phyloP scores from a whole-genome alignment of 2,329 filamentous ascomycete species.

The Exophiala mesophila region DNA sequence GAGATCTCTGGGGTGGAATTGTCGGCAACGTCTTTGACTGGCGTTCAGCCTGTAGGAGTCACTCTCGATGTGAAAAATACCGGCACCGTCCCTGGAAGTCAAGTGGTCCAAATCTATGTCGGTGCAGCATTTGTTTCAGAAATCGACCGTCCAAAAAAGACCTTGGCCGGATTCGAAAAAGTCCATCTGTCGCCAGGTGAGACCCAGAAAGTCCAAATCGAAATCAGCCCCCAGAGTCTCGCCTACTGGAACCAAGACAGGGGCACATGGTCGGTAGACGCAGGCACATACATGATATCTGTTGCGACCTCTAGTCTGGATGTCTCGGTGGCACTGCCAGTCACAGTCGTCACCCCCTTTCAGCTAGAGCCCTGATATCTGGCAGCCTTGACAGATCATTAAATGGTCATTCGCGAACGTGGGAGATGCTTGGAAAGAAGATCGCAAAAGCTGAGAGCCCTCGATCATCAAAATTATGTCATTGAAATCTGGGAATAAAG shows the following conservation, averaged over 20 bases:
- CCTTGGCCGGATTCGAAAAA: constrained; percentile 62
- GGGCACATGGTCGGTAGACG: constrained; percentile 60
- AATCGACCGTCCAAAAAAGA: constrained; percentile 53
- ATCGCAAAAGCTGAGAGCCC: too few species aligned
- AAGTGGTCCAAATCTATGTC: constrained; percentile 62
- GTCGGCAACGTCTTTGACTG: constrained; percentile 15
- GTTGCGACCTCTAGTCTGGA: constrained; percentile 33
- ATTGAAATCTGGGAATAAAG: too few species aligned
- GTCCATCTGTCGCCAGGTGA: constrained; percentile 56
- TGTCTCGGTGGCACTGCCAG: not conserved
- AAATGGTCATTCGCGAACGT: too few species aligned
- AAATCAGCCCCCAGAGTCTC: constrained; percentile 55
- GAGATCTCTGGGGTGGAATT: constrained; percentile 29
- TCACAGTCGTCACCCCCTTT: not conserved
- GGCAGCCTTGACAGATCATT: too few species aligned
- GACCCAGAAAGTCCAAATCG: constrained; percentile 49
- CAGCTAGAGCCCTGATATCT: not conserved
- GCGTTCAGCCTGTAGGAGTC: constrained; percentile 36
- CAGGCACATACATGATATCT: constrained; percentile 58
- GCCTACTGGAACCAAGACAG: constrained; percentile 66
- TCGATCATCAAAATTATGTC: too few species aligned
- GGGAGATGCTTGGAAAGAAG: too few species aligned
- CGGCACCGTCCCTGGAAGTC: constrained; percentile 52
- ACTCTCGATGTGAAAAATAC: constrained; percentile 44
- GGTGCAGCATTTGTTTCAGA: constrained; percentile 37